Evolutionary conservation across 768 basidiomycete species (phyloP).

Genomic region (Tulasnella sp.): DNA sequence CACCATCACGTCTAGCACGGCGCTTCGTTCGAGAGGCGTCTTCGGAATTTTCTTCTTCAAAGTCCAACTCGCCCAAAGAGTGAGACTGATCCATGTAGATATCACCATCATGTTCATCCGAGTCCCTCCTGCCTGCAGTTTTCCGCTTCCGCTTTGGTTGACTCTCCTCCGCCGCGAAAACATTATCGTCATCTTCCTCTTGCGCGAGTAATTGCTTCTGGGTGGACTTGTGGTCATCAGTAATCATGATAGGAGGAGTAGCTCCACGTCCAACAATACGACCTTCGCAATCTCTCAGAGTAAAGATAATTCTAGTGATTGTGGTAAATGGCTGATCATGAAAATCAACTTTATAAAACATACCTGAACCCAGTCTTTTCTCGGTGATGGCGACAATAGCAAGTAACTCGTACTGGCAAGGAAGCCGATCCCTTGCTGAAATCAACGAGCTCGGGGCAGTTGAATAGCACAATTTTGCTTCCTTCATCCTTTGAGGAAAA

Average conservation of each 20-base stretch:
- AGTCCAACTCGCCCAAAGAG: too few relatives aligned
- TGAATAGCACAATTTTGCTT: constrained; percentile 77
- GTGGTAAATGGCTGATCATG: background rate
- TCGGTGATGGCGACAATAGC: constrained; percentile 96
- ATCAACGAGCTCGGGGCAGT: constrained; percentile 80
- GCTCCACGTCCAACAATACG: constrained; percentile 67
- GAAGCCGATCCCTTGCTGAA: constrained; percentile 77
- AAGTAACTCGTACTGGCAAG: constrained; percentile 90
- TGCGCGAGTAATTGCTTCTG: constrained; percentile 17
- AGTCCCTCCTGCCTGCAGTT: constrained; percentile 1
- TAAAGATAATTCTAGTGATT: constrained; percentile 56
- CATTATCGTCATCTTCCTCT: constrained; percentile 17
- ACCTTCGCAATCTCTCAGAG: constrained; percentile 67
- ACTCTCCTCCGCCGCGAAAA: background rate
- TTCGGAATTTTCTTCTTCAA: background rate
- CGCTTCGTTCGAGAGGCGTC: background rate
- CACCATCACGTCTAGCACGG: background rate
- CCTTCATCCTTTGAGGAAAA: too few relatives aligned
- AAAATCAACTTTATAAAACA: constrained; percentile 5
- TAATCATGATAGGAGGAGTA: constrained; percentile 92
- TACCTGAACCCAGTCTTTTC: constrained; percentile 80
- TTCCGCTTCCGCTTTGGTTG: constrained; percentile 14
- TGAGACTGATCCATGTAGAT: constrained; percentile 8
- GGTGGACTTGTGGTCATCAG: constrained; percentile 91
- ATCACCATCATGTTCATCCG: constrained; percentile 7